These are phyloP conservation scores for Pseudohalonectria lignicola DNA, from an alignment of 2,329 filamentous ascomycete genomes.

Conservation along the genomic window DNA sequence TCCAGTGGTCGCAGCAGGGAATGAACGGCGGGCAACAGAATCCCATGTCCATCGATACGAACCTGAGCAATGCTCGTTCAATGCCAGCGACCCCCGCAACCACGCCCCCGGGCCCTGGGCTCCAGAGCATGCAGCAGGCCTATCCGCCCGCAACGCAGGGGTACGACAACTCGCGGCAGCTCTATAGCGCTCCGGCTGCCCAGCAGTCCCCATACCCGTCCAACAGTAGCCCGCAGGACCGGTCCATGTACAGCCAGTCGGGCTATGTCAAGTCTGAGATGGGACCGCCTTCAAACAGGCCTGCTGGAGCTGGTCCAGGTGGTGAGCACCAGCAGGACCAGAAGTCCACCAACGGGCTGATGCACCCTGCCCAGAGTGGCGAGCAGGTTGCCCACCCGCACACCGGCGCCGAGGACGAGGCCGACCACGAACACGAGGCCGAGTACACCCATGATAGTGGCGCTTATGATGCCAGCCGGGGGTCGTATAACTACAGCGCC, in stretches of 20 bases:
- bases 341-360: constrained; percentile 55
- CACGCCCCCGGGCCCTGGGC: constrained; percentile 67
- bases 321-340: constrained; percentile 44
- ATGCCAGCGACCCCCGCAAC: constrained; percentile 88
- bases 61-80: constrained; percentile 66
- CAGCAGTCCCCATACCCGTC: constrained; percentile 64
- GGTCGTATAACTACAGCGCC: constrained; percentile 68
- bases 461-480: constrained; percentile 61
- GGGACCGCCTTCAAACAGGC: constrained; percentile 64
- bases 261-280: constrained; percentile 78
- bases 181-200: constrained; percentile 63
- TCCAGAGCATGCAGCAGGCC: constrained; percentile 69
- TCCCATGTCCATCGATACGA: constrained; percentile 71
- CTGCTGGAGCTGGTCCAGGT: constrained; percentile 44
- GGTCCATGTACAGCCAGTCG: constrained; percentile 55
- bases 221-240: constrained; percentile 46
- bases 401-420: constrained; percentile 50
- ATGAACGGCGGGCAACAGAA: constrained; percentile 56
- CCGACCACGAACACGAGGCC: constrained; percentile 62
- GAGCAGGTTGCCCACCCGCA: constrained; percentile 36
- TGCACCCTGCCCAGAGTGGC: constrained; percentile 41
- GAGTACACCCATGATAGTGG: constrained; percentile 83
- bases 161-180: constrained; percentile 67
- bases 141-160: constrained; percentile 59
- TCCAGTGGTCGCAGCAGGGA: constrained; percentile 62